Conservation (phyloP, 2,329 filamentous ascomycete genomes). For the Saccharata proteae region DNA sequence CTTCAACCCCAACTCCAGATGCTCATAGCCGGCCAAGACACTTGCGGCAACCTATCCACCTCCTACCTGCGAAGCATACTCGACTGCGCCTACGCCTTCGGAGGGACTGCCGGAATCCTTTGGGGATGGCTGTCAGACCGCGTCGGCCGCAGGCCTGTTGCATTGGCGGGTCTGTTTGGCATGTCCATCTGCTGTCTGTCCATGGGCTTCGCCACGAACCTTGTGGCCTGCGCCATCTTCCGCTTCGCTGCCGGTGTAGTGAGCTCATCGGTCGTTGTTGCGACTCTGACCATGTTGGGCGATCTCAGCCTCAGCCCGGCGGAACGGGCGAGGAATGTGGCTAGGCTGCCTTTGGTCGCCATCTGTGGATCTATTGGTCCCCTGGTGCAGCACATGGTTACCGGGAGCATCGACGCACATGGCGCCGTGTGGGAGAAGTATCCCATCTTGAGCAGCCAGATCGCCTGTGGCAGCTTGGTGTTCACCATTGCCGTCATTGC, state of each 20-base stretch:
- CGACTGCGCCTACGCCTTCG: slow-evolving; percentile 37
- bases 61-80: slow-evolving; percentile 36
- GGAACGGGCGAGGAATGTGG: slow-evolving; percentile 30
- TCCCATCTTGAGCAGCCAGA: slow-evolving; percentile 31
- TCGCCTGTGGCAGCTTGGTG: slow-evolving; percentile 31
- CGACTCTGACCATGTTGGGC: slow-evolving; percentile 35
- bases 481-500: slow-evolving; percentile 29
- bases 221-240: slow-evolving; percentile 30
- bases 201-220: slow-evolving; percentile 35
- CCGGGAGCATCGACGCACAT: slow-evolving; percentile 28
- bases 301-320: slow-evolving; percentile 27
- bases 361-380: slow-evolving; percentile 34
- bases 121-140: slow-evolving; percentile 35
- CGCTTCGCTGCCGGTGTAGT: slow-evolving; percentile 32
- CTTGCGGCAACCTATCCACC: slow-evolving; percentile 31
- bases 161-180: slow-evolving; percentile 30
- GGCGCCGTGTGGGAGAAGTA: slow-evolving; percentile 31
- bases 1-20: slow-evolving; percentile 35
- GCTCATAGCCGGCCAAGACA: slow-evolving; percentile 31
- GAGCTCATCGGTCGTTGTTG: slow-evolving; percentile 32
- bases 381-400: slow-evolving; percentile 31
- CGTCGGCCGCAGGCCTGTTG: slow-evolving; percentile 31
- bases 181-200: slow-evolving; percentile 33
- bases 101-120: slow-evolving; percentile 31
- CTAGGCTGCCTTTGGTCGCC: slow-evolving; percentile 32